Evolutionary conservation across 805 yeast species (phyloP).

Genomic region (Metschnikowia dekortorum): DNA sequence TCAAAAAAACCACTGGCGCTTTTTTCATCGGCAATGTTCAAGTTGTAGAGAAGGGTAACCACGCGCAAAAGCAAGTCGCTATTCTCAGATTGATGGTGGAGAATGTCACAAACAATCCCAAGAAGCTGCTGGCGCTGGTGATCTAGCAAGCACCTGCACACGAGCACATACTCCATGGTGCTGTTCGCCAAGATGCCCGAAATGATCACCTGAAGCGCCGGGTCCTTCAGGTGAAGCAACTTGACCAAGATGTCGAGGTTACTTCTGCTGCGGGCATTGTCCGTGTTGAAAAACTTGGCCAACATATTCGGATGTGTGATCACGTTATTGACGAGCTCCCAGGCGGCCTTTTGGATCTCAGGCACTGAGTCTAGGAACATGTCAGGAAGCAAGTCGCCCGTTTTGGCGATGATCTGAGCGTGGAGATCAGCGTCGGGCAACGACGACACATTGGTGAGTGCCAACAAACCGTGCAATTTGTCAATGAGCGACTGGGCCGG

Average conservation of each 20-base stretch:
- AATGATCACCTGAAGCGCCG: conserved; percentile 21
- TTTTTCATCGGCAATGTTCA: neutral
- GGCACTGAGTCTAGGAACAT: conserved; percentile 37
- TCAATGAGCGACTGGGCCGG: conserved; percentile 24
- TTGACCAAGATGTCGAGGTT: conserved; percentile 30
- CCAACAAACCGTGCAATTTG: conserved; percentile 53
- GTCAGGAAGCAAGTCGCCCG: conserved; percentile 43
- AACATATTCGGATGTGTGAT: conserved; percentile 38
- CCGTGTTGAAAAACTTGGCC: conserved; percentile 59
- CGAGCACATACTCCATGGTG: conserved; percentile 35
- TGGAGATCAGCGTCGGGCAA: conserved; percentile 34
- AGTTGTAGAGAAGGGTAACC: conserved; percentile 11
- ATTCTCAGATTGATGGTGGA: conserved; percentile 21
- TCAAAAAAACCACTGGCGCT: neutral
- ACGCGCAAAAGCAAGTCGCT: conserved; percentile 28
- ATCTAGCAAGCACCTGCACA: conserved; percentile 22
- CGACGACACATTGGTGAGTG: conserved; percentile 65
- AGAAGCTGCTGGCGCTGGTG: conserved; percentile 11
- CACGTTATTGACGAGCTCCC: conserved; percentile 64
- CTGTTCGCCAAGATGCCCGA: conserved; percentile 40
- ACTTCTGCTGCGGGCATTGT: conserved; percentile 31
- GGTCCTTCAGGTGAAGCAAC: conserved; percentile 31
- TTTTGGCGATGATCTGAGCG: conserved; percentile 40
- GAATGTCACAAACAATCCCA: conserved; percentile 19
- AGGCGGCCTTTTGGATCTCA: conserved; percentile 51